Evolutionary conservation across 192 early-diverging fungal genomes (phyloP).

Genomic region (Mortierella antarctica): DNA sequence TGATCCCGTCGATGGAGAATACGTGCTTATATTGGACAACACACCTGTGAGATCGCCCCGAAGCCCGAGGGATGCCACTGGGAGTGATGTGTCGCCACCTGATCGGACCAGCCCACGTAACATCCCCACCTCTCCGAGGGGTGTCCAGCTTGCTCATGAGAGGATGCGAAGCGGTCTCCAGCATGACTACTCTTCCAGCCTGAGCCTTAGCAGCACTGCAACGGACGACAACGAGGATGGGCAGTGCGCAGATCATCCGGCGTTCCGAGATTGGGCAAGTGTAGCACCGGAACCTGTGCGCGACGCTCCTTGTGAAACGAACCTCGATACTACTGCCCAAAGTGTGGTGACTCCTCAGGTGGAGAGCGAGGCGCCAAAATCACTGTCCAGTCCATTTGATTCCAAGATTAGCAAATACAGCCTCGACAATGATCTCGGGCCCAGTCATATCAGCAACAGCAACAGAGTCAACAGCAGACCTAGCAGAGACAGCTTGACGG

Average conservation of each 20-base stretch:
- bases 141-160: not conserved
- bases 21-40: constrained; percentile 36
- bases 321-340: no score
- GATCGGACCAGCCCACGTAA: not conserved
- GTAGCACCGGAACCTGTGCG: not conserved
- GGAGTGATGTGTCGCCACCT: constrained; percentile 7
- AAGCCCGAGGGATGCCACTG: constrained; percentile 12
- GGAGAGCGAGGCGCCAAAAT: no score
- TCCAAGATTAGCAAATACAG: no score
- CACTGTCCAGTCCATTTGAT: no score
- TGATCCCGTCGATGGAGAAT: constrained; percentile 48
- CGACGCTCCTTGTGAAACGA: no score
- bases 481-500: no score
- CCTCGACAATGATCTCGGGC: no score
- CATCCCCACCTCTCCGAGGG: constrained; percentile 1
- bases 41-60: constrained; percentile 14
- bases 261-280: constrained; percentile 8
- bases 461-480: no score
- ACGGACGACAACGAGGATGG: constrained; percentile 1
- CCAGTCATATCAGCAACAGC: no score
- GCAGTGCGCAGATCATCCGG: not conserved
- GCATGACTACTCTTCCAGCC: constrained; percentile 12
- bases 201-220: not conserved
- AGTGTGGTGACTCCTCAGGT: no score
- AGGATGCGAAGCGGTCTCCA: constrained; percentile 5